A percentile compares a stretch with the other conserved stretches of the same genome.
Evolutionary conservation across 2,329 filamentous ascomycete species (phyloP).

Genomic region (Hymenoscyphus albidus): DNA sequence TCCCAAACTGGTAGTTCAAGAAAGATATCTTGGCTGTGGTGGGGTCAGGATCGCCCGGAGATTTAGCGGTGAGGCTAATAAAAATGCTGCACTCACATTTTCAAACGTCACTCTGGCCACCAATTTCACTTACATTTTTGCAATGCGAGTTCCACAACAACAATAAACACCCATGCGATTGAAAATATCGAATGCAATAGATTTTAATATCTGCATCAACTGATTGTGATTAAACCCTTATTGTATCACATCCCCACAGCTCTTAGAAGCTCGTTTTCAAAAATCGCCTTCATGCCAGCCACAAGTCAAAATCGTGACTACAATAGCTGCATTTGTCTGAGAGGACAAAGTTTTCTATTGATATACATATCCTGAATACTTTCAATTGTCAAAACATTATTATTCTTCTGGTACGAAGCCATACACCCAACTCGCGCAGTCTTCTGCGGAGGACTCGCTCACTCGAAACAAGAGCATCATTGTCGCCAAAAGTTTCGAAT

Average conservation of each 20-base stretch:
- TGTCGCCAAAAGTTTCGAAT: background rate
- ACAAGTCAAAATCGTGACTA: slow-evolving; percentile 16
- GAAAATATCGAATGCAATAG: background rate
- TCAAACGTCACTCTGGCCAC: slow-evolving; percentile 3
- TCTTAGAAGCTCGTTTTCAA: background rate
- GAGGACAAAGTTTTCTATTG: slow-evolving; percentile 26
- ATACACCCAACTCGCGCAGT: slow-evolving; percentile 1
- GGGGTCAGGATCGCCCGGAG: background rate
- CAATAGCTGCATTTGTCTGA: slow-evolving; percentile 25
- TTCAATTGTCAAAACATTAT: slow-evolving; percentile 3
- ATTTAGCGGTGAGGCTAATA: slow-evolving; percentile 11
- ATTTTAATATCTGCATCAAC: background rate
- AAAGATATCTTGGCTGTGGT: background rate
- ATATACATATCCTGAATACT: slow-evolving; percentile 25
- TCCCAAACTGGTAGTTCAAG: too few relatives aligned
- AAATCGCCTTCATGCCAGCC: slow-evolving; percentile 24
- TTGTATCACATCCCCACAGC: background rate
- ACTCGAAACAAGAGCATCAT: slow-evolving; percentile 1
- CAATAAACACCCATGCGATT: slow-evolving; percentile 9
- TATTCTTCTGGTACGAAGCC: background rate
- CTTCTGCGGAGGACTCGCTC: background rate
- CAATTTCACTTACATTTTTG: background rate
- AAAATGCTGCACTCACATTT: slow-evolving; percentile 1
- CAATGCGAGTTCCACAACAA: slow-evolving; percentile 10
- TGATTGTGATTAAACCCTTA: background rate